Base-by-base conservation (phyloP, 441 rosid genomes). In the Pelargonium citronellum region DNA sequence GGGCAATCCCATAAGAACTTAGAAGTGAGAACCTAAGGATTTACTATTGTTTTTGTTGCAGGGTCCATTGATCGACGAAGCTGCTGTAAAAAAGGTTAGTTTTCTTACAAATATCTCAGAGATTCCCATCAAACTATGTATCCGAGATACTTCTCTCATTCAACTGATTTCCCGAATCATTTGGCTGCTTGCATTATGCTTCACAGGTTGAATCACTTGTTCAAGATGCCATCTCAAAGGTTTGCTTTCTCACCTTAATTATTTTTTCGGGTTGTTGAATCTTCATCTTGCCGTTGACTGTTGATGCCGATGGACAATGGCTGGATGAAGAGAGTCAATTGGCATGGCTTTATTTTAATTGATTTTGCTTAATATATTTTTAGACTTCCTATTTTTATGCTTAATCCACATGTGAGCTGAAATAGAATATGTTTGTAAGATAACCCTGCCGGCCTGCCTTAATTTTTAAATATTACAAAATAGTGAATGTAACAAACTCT, bases 11-110 rank as follows among this genome's bases (percentile, higher is more conserved):
- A 39, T 7, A 7, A 39, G 43, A 37, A 0, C 41, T 5, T 37
- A 37, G 41, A 37, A 37, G 41, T 37, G 41, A 79, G 53, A 61
- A 53, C 69, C 44, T 39, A 43, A 67, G 16, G 64, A 65, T 69
- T 64, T 69, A 55, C 67, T 43, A 46, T 77, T 64, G 30, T 6
- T 79, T 72, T 73, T 43, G 15, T 67, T 49, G 67, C 89, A 95
- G 99, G 99, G 98, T 72, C 98, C 98, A 44, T 87, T 95, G 75
- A 95, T 95, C 76, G 91, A 91, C 82, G 95, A 89, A 81, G 91
- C 97, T 80, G 97, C 93, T 49, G 73, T 95, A 55, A 77, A 91
- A 62, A 95, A 95, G 97, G 97, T 91, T 72, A 51, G 79, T 44
- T 72, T 77, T 66, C 22, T 63, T 72, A 68, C 75, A 47, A 64